phyloP scores from a whole-genome alignment of 176 grass and related monocot species.

The Sorghum bicolor region DNA sequence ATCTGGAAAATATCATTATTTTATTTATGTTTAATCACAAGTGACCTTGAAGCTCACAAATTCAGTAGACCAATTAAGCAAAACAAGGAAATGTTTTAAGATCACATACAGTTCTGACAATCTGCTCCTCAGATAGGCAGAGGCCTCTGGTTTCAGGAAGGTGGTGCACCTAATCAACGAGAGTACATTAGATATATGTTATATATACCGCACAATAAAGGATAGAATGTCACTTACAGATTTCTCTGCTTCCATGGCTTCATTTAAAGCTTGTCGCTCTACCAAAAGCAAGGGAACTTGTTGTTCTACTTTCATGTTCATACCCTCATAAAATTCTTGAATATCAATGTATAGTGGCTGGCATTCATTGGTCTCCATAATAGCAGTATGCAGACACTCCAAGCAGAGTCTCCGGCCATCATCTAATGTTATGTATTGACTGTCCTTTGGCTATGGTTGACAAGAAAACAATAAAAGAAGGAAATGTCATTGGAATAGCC shows the following conservation, averaged over 20 bases:
- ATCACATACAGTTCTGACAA: conserved; percentile 69
- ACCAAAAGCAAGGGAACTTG: conserved; percentile 81
- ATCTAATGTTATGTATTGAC: conserved; percentile 71
- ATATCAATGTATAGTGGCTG: conserved; percentile 86
- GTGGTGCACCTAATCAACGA: conserved; percentile 48
- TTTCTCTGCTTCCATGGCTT: conserved; percentile 83
- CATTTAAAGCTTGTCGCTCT: conserved; percentile 77
- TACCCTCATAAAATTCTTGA: conserved; percentile 81
- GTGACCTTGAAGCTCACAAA: conserved; percentile 1
- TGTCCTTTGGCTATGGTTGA: conserved; percentile 55
- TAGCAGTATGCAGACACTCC: conserved; percentile 69
- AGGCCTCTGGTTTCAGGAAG: conserved; percentile 83
- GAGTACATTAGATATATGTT: conserved; percentile 16
- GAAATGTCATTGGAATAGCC: conserved; percentile 6
- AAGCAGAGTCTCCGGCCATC: conserved; percentile 84
- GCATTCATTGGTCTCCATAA: conserved; percentile 79
- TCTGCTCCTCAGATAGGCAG: conserved; percentile 83
- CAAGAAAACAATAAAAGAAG: conserved; percentile 1
- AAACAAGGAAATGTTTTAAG: conserved; percentile 21
- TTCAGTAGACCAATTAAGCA: conserved; percentile 8
- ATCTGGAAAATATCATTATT: conserved; percentile 39
- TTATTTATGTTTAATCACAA: conserved; percentile 15
- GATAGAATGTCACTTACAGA: conserved; percentile 43
- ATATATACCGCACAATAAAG: not conserved
- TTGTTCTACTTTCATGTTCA: conserved; percentile 84